Evolutionary conservation across 75 land plant species (phyloP), one percentile per base, ranked within the genome.

Genomic region (Picea glauca): DNA sequence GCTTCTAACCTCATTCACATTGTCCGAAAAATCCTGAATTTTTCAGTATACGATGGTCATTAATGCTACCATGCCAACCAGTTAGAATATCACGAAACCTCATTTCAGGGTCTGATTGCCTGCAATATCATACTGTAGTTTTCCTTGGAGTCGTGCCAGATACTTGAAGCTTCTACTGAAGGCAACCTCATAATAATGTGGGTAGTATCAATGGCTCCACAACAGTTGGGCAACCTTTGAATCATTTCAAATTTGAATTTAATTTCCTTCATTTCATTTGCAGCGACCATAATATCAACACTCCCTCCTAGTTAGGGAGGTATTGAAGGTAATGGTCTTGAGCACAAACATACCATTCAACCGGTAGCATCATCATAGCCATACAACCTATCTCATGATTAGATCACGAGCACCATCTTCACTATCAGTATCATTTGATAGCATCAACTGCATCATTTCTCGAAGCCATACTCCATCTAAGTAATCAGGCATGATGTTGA

Each of bases 111-210:
- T 91, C 96, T 62, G 31, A 91, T 81, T 32, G 85, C 93, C 81
- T 93, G 96, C 82, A 93, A 66, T 35, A 93, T 74, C 96, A 93
- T 93, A 76, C 92, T 91, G 81, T 90, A 85, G 50, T 93, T 91
- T 80, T 90, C 83, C 78, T 90, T 80, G 0, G 62, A 59, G 78
- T 93, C 93, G 72, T 84, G 62, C 93, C 92, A 93, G 21, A 85
- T 84, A 57, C 62, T 81, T 35, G 86, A 60, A 11, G 88, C 79
- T 58, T 91, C 91, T 43, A 80, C 85, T 35, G 89, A 58, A 13
- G 90, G 84, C 78, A 88, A 68, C 38, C 78, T 73, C 90, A 93
- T 89, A 60, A 80, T 79, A 54, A 93, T 85, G 81, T 93, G 96
- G 7, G 96, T 93, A 21, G 81, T 82, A 76, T 91, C 96, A 33